Percentiles rank a stretch among this genome's conserved stretches.
Conservation (phyloP, 2,329 filamentous ascomycete genomes). For the Immersiporthe knoxdaviesiana region DNA sequence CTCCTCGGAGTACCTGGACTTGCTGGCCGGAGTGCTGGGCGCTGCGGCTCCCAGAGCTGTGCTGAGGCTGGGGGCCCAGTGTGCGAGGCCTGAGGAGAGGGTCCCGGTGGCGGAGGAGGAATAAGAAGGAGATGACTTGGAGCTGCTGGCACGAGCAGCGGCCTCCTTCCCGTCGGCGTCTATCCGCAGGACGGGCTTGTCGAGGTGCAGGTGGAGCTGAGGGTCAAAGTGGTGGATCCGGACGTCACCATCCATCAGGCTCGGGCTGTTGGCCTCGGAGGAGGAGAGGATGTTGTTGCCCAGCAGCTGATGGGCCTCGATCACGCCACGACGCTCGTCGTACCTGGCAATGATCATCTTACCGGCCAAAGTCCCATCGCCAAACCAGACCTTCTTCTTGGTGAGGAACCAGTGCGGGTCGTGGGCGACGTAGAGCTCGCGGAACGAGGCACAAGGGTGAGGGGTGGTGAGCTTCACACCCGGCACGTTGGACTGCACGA, state of each 20-base stretch:
- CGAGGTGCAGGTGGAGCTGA: slow-evolving; percentile 69
- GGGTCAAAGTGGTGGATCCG: slow-evolving; percentile 76
- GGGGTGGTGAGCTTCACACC: slow-evolving; percentile 55
- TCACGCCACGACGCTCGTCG: slow-evolving; percentile 71
- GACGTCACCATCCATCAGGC: slow-evolving; percentile 63
- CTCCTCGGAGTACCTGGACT: slow-evolving; percentile 51
- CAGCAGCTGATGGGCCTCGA: slow-evolving; percentile 78
- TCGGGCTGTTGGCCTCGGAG: slow-evolving; percentile 47
- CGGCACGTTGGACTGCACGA: slow-evolving; percentile 71
- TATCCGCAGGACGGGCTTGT: slow-evolving; percentile 69
- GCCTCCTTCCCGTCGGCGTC: slow-evolving; percentile 38
- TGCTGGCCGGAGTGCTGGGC: slow-evolving; percentile 5
- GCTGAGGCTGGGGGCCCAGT: slow-evolving; percentile 8
- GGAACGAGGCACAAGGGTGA: slow-evolving; percentile 65
- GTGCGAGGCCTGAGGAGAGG: slow-evolving; percentile 9
- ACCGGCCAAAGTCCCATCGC: slow-evolving; percentile 72
- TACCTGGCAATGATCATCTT: slow-evolving; percentile 79
- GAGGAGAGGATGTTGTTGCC: slow-evolving; percentile 54
- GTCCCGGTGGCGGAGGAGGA: background rate
- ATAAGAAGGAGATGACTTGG: slow-evolving; percentile 13
- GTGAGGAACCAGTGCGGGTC: slow-evolving; percentile 85
- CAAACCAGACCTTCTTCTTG: slow-evolving; percentile 82
- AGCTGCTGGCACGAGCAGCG: slow-evolving; percentile 26
- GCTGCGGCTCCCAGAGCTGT: background rate
- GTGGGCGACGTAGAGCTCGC: slow-evolving; percentile 72